Base-by-base conservation (phyloP, 768 basidiomycete species). In the Dendrothele bispora region DNA sequence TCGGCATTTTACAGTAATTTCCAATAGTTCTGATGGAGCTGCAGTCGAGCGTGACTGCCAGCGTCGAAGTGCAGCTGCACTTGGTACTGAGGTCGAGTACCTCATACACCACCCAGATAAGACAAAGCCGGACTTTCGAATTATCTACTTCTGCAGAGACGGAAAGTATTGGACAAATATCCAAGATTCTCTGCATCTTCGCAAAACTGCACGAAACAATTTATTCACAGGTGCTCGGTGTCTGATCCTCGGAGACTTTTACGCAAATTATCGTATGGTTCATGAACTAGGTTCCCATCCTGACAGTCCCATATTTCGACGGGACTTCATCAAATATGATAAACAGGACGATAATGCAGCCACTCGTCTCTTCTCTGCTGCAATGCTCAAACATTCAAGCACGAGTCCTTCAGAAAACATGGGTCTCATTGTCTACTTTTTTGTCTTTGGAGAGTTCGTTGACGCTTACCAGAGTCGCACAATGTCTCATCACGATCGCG, bases 281-380 rank as follows among this genome's bases (percentile, higher is more conserved):
- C 60, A 46, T 7, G 22, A 54, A n/a, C 11, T 68, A 15, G 62
- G 57, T 0, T 40, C 42, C 21, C 38, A 41, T 8, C 22, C 35
- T 1, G 42, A 36, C 2, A 50, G 55, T 11, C 63, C 70, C 1
- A 46, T 70, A 0, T 67, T 61, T 43, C 27, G 25, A 4, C 61
- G 62, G 0, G 69, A 71, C 46, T 61, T 71, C 8, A 56, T 61
- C 18, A 63, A 64, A 32, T 32, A 66, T 1, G 67, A 72, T 42
- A 37, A 60, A 8, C 70, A 71, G 55, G 70, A 71, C 46, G 69
- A 72, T 50, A 56, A 52, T 32, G 70, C 67, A 0, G 70, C 68
- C 1, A 49, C 63, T 3, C 58, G 65, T 1, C 53, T 71, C 0
- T 69, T 69, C 50, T 67, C 65, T 10, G 60, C 65, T 3, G 51